Percentiles rank a stretch among this genome's conserved stretches.
phyloP scores from a whole-genome alignment of 2,329 filamentous ascomycete genomes.

The Chrysoporthe cubensis region DNA sequence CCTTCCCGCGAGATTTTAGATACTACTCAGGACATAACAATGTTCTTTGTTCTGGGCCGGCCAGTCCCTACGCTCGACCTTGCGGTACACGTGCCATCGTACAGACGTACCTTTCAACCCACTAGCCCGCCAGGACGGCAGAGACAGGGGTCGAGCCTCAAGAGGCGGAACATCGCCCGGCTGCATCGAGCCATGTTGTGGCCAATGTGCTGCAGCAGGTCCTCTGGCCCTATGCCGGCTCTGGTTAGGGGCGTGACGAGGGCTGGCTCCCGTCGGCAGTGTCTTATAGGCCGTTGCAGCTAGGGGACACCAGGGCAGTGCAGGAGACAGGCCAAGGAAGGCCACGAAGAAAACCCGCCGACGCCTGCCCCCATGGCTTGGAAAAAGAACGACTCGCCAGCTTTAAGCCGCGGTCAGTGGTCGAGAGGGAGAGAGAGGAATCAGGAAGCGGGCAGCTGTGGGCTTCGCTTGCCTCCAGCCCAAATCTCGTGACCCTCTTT shows the following conservation, averaged over 20 bases:
- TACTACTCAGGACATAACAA: neutral
- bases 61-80: neutral
- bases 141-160: neutral
- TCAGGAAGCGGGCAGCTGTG: neutral
- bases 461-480: neutral
- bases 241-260: neutral
- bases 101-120: neutral
- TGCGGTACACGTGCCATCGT: neutral
- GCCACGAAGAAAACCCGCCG: neutral
- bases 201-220: neutral
- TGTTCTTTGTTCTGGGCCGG: neutral
- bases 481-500: neutral
- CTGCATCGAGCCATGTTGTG: neutral
- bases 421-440: neutral
- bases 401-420: neutral
- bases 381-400: neutral
- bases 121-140: neutral
- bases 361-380: neutral
- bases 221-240: neutral
- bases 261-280: neutral
- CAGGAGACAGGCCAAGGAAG: neutral
- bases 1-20: neutral
- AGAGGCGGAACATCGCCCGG: neutral
- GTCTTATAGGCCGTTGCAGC: neutral
- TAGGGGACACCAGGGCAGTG: neutral